Evolutionary conservation across 139 green algal species (phyloP), one percentile per base, ranked within the genome.

Genomic region (Diplosphaera chodatii): DNA sequence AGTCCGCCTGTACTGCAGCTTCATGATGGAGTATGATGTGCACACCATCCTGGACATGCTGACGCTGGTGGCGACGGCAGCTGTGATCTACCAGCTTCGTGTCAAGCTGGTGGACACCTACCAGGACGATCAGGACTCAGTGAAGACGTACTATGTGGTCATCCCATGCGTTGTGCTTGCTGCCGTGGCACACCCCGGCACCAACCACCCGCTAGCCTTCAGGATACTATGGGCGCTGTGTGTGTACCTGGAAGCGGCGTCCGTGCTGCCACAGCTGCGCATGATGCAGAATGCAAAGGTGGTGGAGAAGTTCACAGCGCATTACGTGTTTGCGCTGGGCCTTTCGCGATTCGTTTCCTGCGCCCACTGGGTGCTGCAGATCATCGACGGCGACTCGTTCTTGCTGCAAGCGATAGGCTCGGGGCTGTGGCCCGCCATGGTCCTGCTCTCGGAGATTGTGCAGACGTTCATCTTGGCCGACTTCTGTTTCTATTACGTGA

Each of bases 1-100:
- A 23, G 84, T 97, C n/a, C 82, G 94, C 32, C 82, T 99, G 3
- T 93, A 96, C 80, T 96, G 76, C 83, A 96, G 89, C 80, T 92
- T 98, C 76, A 93, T 98, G 85, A 98, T 98, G 95, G 95, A 99
- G 86, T 97, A 98, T 77, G 95, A 99, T 82, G 94, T 98, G 66
- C 95, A 99, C 85, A 99, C 95, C 2, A 37, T 99, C 13, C 80
- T 99, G 37, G 95, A 99, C 76, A 69, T 84, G 1, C 63, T 96
- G 21, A 98, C 95, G 4, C 82, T 98, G 31, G 66, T 83, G 3
- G 91, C 88, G 32, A 99, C 95, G 1, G 66, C 74, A 34, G 94
- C 80, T 66, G 92, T 99, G 6, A 83, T 98, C 41, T 94, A 88
- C 73, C 90, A 74, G 68, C 93, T 99, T 80, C 63, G 81, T 3